Conservation (phyloP, 225 moss, liverwort and hornwort genomes). For the Polytrichum commune region DNA sequence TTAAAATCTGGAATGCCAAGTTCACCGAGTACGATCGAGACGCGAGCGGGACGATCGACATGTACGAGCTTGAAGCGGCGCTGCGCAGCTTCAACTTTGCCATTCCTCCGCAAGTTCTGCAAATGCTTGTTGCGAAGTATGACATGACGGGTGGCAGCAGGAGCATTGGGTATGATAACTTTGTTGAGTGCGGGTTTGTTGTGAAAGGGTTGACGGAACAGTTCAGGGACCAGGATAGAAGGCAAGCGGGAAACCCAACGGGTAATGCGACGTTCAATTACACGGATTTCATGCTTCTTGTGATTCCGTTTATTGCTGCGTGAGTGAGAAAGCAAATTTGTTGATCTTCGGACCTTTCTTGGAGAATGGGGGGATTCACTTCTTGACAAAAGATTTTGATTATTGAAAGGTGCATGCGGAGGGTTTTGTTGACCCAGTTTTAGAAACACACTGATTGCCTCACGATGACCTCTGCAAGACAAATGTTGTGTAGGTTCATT, state of each 20-base stretch:
- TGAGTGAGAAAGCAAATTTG: constrained; percentile 11
- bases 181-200: constrained; percentile 86
- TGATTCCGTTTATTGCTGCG: constrained; percentile 83
- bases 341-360: too few species aligned
- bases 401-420: too few species aligned
- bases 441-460: too few species aligned
- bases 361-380: too few species aligned
- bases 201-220: constrained; percentile 96
- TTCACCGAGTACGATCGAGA: constrained; percentile 80
- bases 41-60: constrained; percentile 74
- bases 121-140: constrained; percentile 76
- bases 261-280: constrained; percentile 73
- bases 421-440: too few species aligned
- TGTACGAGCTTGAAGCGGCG: constrained; percentile 60
- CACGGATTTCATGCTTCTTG: constrained; percentile 78
- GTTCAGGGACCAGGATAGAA: constrained; percentile 69
- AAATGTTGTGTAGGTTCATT: too few species aligned
- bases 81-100: constrained; percentile 76
- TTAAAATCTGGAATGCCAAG: constrained; percentile 58
- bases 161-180: constrained; percentile 77
- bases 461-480: too few species aligned
- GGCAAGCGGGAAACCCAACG: constrained; percentile 13
- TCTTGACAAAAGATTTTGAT: too few species aligned
- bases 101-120: constrained; percentile 58
- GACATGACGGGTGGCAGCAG: constrained; percentile 54